These are phyloP conservation scores for Juncus effusus DNA, from an alignment of 176 grass and related monocot species.

Conservation along the genomic window DNA sequence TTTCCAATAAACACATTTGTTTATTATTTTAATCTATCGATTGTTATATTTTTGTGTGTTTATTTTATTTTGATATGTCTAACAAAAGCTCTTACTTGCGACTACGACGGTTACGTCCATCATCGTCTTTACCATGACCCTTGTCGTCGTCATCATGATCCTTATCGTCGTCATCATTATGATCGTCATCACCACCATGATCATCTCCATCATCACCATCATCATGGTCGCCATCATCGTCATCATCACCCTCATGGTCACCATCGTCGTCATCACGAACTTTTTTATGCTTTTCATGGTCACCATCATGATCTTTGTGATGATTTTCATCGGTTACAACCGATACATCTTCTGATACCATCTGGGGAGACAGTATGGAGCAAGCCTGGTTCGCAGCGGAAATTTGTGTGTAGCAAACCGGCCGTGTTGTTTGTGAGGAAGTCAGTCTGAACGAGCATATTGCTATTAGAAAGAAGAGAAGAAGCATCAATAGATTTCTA, in stretches of 20 bases:
- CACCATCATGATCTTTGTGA: constrained; percentile 16
- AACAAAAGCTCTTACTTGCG: background rate
- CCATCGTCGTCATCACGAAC: background rate
- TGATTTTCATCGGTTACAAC: constrained; percentile 10
- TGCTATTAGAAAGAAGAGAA: constrained; percentile 12
- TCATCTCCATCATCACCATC: background rate
- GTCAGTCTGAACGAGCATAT: background rate
- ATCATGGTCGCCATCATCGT: background rate
- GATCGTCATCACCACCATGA: constrained; percentile 29
- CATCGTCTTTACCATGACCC: background rate
- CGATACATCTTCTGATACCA: background rate
- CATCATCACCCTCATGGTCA: background rate
- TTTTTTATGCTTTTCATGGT: background rate
- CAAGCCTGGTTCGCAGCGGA: constrained; percentile 74
- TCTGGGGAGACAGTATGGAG: constrained; percentile 37
- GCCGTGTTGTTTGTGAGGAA: constrained; percentile 25
- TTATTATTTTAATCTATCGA: too few species aligned
- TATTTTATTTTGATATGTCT: background rate
- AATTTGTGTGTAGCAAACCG: constrained; percentile 73
- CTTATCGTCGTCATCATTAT: constrained; percentile 29
- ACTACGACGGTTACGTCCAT: background rate
- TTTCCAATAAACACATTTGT: too few species aligned
- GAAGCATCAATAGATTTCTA: background rate
- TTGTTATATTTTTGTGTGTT: too few species aligned
- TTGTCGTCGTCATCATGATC: constrained; percentile 10